Conservation (phyloP, 306 rosid species). For the Gastrolobium villosum region DNA sequence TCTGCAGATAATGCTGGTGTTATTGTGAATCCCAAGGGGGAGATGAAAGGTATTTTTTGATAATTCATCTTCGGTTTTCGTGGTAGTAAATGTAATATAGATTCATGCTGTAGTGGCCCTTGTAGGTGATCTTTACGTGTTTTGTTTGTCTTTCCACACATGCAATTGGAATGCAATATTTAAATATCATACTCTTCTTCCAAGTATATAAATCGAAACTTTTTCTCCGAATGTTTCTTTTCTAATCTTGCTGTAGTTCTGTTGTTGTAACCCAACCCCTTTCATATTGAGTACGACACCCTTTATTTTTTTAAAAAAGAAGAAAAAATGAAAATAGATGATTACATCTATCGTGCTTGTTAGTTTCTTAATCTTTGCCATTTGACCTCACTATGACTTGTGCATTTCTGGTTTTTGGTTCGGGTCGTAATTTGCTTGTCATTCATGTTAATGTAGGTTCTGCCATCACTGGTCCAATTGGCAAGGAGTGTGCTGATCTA, state of each 20-base stretch:
- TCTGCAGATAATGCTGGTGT: slow-evolving; percentile 90
- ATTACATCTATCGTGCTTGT: too few relatives aligned
- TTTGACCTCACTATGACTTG: not conserved
- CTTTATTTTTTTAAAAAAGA: too few relatives aligned
- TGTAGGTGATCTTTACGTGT: not conserved
- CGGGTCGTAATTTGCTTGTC: not conserved
- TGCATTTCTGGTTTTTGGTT: not conserved
- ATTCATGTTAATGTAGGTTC: slow-evolving; percentile 58
- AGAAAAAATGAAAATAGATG: too few relatives aligned
- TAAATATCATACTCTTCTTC: not conserved
- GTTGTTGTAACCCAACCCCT: too few relatives aligned
- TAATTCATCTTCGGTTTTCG: not conserved
- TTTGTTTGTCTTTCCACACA: not conserved
- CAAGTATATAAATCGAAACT: not conserved
- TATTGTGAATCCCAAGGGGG: slow-evolving; percentile 90
- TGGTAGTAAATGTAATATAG: not conserved
- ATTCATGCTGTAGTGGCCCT: not conserved
- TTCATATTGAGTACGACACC: too few relatives aligned
- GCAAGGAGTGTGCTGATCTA: slow-evolving; percentile 92
- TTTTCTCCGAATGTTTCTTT: not conserved
- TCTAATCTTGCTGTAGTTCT: too few relatives aligned
- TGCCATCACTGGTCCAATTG: slow-evolving; percentile 91
- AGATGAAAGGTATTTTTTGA: slow-evolving; percentile 75
- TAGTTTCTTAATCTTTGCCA: not conserved
- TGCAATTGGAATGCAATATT: not conserved